Evolutionary conservation across 768 basidiomycete species (phyloP), one percentile per base, ranked within the genome.

Genomic region (Sutorius australiensis): DNA sequence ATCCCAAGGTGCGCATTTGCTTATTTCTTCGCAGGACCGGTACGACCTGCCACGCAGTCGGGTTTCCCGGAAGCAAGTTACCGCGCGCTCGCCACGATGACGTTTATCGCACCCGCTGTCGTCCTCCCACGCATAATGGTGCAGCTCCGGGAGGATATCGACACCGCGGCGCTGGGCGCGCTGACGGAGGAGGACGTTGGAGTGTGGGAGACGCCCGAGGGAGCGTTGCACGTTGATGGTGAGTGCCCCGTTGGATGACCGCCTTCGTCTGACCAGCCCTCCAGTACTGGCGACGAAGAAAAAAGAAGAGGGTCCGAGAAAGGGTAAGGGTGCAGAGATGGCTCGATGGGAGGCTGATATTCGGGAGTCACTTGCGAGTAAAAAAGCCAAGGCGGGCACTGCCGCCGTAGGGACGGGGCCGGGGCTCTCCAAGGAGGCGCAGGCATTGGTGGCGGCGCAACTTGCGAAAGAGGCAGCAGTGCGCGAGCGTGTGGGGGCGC

Each of bases 321-420:
- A 95, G 66, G 89, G 92, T 12, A 98, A 97, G 61, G 88, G 86
- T 53, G 83, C 88, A 6, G 92, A 91, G 33, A 88, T 95, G 14
- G 87, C 91, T 16, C 87, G 91, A 63, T 99, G 95, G 95, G 97
- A 99, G 56, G 87, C 86, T 27, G 95, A 99, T 55, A 75, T 95
- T n/a, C 82, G 94, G 10, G 86, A 89, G 59, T 83, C 86, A 0
- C 75, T 98, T 1, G 89, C 90, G 6, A 81, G 73, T 50, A 98
- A 98, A 74, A 92, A 90, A 46, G 32, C 39, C 50, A 63, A 67
- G 78, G 12, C 34, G 0, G 46, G 40, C 6, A 69, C 75, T 2
- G 73, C 71, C 4, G 24, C 24, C 24, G 24, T 24, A 24, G 6
- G 74, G 75, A 0, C 24, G 24, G 24, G 24, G 24, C 4, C 24